Percentiles rank a stretch among this genome's conserved stretches.
Evolutionary conservation across 2,329 filamentous ascomycete genomes (phyloP).

Genomic region (Tolypocladium endophyticum): DNA sequence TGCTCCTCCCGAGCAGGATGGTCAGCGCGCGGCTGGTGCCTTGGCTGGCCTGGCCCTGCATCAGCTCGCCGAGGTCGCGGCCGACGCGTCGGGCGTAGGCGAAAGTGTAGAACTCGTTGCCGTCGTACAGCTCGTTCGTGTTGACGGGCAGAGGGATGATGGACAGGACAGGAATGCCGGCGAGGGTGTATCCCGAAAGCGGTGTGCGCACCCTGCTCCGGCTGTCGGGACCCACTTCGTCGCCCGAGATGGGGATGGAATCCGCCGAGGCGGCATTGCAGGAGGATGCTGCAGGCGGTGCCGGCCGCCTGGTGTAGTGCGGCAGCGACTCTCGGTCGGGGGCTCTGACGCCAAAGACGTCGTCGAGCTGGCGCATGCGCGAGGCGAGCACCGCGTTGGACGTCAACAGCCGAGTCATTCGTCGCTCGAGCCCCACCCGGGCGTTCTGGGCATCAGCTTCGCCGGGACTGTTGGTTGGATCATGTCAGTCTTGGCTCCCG

Average conservation of each 20-base stretch:
- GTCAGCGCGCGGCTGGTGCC: slow-evolving; percentile 10
- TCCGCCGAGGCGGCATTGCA: neutral
- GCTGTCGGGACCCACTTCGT: slow-evolving; percentile 1
- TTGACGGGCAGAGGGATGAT: slow-evolving; percentile 20
- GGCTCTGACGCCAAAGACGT: slow-evolving; percentile 10
- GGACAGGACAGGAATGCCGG: slow-evolving; percentile 19
- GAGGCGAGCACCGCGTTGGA: slow-evolving; percentile 21
- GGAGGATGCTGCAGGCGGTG: neutral
- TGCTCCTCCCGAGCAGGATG: slow-evolving; percentile 8
- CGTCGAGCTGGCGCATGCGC: slow-evolving; percentile 17
- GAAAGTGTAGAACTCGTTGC: slow-evolving; percentile 20
- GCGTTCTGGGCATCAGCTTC: slow-evolving; percentile 25
- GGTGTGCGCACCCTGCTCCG: slow-evolving; percentile 10
- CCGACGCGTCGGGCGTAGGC: slow-evolving; percentile 16
- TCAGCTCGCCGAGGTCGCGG: slow-evolving; percentile 16
- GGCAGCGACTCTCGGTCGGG: slow-evolving; percentile 6
- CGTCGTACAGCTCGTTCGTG: slow-evolving; percentile 19
- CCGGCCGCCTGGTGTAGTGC: slow-evolving; percentile 4
- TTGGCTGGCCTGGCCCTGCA: slow-evolving; percentile 10
- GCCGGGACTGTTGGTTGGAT: slow-evolving; percentile 15
- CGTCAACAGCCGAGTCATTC: slow-evolving; percentile 21
- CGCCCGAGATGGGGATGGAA: slow-evolving; percentile 7
- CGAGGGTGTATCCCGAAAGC: slow-evolving; percentile 19
- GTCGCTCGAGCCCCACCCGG: slow-evolving; percentile 20
- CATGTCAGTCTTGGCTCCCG: neutral